Evolutionary conservation across 1,284 basidiomycete genomes (phyloP).

Genomic region (Pulchroboletus neoregius): DNA sequence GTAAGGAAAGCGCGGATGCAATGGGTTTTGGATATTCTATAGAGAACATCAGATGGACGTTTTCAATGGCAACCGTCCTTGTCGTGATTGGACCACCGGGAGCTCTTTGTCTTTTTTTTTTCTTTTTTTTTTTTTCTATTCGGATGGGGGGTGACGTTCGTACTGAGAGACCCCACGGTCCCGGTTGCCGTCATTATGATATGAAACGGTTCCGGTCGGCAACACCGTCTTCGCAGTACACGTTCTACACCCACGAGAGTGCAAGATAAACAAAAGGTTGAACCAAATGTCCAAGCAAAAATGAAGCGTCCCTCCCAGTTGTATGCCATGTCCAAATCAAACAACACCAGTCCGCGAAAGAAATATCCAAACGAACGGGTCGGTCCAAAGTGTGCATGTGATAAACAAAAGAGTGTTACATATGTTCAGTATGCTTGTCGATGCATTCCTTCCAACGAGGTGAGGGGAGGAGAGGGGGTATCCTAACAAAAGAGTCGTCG

Average conservation of each 20-base stretch:
- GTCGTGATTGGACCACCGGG: no score
- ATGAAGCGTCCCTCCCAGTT: not conserved
- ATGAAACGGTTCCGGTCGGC: slow-evolving; percentile 20
- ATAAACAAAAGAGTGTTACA: slow-evolving; percentile 35
- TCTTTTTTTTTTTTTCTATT: not conserved
- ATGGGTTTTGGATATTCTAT: not conserved
- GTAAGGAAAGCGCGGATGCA: not conserved
- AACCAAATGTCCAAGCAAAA: slow-evolving; percentile 8
- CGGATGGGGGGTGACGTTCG: not conserved
- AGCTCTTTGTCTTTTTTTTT: not conserved
- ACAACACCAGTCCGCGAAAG: slow-evolving; percentile 18
- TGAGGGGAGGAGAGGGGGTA: slow-evolving; percentile 13
- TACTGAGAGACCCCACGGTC: not conserved
- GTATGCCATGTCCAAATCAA: slow-evolving; percentile 23
- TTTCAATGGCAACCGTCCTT: not conserved
- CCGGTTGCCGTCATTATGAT: slow-evolving; percentile 14
- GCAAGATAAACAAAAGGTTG: not conserved
- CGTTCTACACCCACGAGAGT: not conserved
- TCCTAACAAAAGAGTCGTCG: slow-evolving; percentile 61
- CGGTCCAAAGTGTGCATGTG: slow-evolving; percentile 19
- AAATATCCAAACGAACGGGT: slow-evolving; percentile 24
- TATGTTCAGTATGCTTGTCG: slow-evolving; percentile 30
- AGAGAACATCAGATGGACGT: slow-evolving; percentile 7
- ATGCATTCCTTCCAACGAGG: slow-evolving; percentile 10
- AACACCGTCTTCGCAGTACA: not conserved